Base-by-base conservation (phyloP, 495 filamentous ascomycete species). In the Tuber melanosporum region DNA sequence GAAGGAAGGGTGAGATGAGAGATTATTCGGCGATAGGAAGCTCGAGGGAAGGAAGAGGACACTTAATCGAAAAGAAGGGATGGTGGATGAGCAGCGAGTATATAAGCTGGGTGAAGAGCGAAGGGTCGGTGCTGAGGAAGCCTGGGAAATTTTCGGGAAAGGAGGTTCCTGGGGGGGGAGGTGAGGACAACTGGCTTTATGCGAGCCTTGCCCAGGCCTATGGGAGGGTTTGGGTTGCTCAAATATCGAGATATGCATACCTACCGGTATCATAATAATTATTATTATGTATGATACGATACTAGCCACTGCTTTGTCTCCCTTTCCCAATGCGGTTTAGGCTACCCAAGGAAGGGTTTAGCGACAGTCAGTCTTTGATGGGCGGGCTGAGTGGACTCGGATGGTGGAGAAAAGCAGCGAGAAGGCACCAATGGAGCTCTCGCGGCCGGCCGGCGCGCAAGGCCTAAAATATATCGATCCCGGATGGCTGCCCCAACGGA, bases 111-210 rank as follows among this genome's bases (percentile, higher is more conserved):
- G 14, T n/a, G 12, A 32, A 57, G 49, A n/a, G 22, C 20, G 22
- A 57, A 52, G 49, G 12, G 57, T 66, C 32, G 26, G 15, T 32
- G 26, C 14, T 4, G 8, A 62, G 52, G n/a, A 62, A 62, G 52
- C 52, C 26, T 12, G 22, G 26, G 52, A 62, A 62, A 66, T n/a
- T 66, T n/a, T 10, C 4, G 3, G 26, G n/a, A 32, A 66, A n/a
- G 57, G 14, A 32, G 26, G 22, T 66, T 20, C 3, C 57, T 66
- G 57, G 57, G 26, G n/a, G 10, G 26, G 57, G 32, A 32, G 5
- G 49, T 9, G 57, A 66, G 57, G 57, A 66, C 57, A 66, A 66
- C 57, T 66, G 57, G 57, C 57, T 66, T 66, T 66, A 66, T 66
- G n/a, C 26, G 57, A 66, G 57, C n/a, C 57, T 66, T 66, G n/a